Percentiles rank a stretch among this genome's conserved stretches.
phyloP scores from a whole-genome alignment of 2,329 filamentous ascomycete species.

The Tolypocladium amazonense region DNA sequence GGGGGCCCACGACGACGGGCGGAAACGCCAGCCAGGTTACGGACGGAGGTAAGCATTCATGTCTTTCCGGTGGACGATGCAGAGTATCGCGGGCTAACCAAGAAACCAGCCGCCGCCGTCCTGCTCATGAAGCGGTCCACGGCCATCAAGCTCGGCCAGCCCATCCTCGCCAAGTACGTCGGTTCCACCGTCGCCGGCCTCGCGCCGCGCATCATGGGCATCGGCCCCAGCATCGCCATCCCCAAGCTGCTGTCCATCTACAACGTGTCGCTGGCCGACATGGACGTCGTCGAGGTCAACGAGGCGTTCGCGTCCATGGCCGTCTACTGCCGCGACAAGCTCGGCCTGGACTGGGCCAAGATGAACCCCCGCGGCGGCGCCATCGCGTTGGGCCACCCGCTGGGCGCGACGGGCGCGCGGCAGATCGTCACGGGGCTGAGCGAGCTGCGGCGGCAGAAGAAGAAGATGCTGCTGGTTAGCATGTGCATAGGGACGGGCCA shows the following conservation, averaged over 20 bases:
- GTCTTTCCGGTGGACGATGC: not conserved
- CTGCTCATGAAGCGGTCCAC: slow-evolving; percentile 92
- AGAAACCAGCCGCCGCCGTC: slow-evolving; percentile 58
- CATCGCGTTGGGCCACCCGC: slow-evolving; percentile 72
- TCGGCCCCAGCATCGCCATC: slow-evolving; percentile 64
- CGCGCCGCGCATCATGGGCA: slow-evolving; percentile 92
- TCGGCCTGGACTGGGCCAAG: slow-evolving; percentile 63
- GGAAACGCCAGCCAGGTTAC: slow-evolving; percentile 94
- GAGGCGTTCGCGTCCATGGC: slow-evolving; percentile 98
- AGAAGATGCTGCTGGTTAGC: slow-evolving; percentile 83
- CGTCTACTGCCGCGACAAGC: slow-evolving; percentile 74
- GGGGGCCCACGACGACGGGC: slow-evolving; percentile 76
- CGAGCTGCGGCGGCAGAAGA: slow-evolving; percentile 73
- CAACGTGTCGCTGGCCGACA: slow-evolving; percentile 67
- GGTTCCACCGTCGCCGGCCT: slow-evolving; percentile 85
- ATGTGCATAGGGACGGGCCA: slow-evolving; percentile 74
- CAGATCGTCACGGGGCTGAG: slow-evolving; percentile 86
- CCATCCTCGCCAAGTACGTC: slow-evolving; percentile 90
- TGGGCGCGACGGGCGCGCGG: slow-evolving; percentile 67
- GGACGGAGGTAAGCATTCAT: slow-evolving; percentile 56
- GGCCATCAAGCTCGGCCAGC: slow-evolving; percentile 76
- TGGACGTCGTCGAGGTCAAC: slow-evolving; percentile 89
- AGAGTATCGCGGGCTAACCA: not conserved
- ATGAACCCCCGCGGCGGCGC: slow-evolving; percentile 75
- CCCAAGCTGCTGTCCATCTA: slow-evolving; percentile 77